A percentile compares a stretch with the other conserved stretches of the same genome.
phyloP scores from a whole-genome alignment of 2,329 filamentous ascomycete species.

The Bipolaris bicolor region DNA sequence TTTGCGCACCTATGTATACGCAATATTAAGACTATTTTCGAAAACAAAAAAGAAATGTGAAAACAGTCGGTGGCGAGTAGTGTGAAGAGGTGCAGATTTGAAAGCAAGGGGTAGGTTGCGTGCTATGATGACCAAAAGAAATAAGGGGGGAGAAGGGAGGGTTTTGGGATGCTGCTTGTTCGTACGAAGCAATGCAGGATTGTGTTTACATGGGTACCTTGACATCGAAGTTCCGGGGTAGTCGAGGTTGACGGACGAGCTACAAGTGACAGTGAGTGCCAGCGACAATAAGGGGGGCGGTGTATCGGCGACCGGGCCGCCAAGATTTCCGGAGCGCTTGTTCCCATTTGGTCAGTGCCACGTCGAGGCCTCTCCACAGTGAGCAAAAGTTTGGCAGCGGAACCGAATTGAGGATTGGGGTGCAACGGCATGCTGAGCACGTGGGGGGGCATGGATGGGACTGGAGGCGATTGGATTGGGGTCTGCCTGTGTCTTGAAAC shows the following conservation, averaged over 20 bases:
- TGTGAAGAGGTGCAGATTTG: not conserved
- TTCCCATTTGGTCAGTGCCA: not conserved
- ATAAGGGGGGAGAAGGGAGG: not conserved
- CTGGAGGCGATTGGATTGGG: not conserved
- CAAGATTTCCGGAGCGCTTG: slow-evolving; percentile 1
- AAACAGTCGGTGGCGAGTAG: not conserved
- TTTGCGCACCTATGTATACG: slow-evolving; percentile 31
- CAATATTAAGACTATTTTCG: slow-evolving; percentile 30
- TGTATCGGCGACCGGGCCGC: slow-evolving; percentile 7
- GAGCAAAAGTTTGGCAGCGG: not conserved
- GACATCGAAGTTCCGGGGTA: not conserved
- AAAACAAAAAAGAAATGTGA: slow-evolving; percentile 6
- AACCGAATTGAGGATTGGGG: not conserved
- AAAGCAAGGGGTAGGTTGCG: not conserved
- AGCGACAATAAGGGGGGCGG: slow-evolving; percentile 1
- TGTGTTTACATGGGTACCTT: not conserved
- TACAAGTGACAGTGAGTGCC: not conserved
- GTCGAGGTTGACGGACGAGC: too few species aligned
- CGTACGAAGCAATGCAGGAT: not conserved
- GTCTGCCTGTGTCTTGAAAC: not conserved
- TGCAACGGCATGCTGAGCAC: not conserved
- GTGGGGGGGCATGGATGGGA: not conserved
- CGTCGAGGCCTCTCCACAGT: not conserved
- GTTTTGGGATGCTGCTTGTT: not conserved
- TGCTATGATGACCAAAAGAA: not conserved